Evolutionary conservation across 2,329 filamentous ascomycete genomes (phyloP).

Genomic region (Sarocladium oryzae): DNA sequence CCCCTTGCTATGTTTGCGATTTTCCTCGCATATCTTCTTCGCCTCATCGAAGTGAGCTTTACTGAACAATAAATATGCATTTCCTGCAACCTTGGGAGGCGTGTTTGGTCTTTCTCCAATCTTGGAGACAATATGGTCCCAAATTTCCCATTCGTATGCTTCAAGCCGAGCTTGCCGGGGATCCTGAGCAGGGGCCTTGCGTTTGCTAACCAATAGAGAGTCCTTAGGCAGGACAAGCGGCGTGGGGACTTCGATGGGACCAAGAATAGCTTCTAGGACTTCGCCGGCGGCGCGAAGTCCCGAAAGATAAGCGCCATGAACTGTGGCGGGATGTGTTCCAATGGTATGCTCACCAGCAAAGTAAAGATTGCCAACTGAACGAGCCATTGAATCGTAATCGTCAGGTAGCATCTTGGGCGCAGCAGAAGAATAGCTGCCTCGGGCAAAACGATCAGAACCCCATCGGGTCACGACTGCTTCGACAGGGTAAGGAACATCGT

Average conservation of each 20-base stretch:
- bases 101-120: constrained; percentile 71
- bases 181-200: constrained; percentile 45
- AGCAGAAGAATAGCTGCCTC: constrained; percentile 92
- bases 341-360: constrained; percentile 97
- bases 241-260: constrained; percentile 68
- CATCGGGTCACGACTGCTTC: constrained; percentile 90
- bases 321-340: constrained; percentile 90
- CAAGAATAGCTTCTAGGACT: constrained; percentile 71
- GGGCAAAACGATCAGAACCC: constrained; percentile 84
- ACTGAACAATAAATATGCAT: constrained; percentile 85
- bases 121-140: constrained; percentile 42
- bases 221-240: constrained; percentile 68
- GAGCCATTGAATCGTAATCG: constrained; percentile 90
- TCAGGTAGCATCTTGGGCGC: constrained; percentile 74
- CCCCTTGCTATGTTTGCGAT: constrained; percentile 54
- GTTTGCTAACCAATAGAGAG: constrained; percentile 43
- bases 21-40: constrained; percentile 54
- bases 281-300: constrained; percentile 86
- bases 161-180: constrained; percentile 47
- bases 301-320: constrained; percentile 93
- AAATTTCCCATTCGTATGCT: constrained; percentile 49
- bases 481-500: constrained; percentile 65
- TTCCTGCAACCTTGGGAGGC: constrained; percentile 68
- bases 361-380: constrained; percentile 75
- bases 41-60: constrained; percentile 66